These are phyloP conservation scores for Plantago ovata DNA, from an alignment of 257 asterid genomes.

Conservation along the genomic window DNA sequence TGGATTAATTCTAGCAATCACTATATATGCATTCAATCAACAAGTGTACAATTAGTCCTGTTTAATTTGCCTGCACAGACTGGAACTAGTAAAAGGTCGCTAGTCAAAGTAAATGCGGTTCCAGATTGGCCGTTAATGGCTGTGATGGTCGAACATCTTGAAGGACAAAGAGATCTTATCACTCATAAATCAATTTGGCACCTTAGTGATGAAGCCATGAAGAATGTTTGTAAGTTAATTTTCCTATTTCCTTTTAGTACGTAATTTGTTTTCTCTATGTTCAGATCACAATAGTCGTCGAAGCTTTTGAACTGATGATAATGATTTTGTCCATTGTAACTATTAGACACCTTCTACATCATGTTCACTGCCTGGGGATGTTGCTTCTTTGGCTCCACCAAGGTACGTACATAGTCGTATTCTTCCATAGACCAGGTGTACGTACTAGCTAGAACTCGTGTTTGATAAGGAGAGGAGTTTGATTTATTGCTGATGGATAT, in stretches of 20 bases:
- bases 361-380: conserved; percentile 95
- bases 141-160: conserved; percentile 68
- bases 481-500: no score
- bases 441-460: no score
- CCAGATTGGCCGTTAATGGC: conserved; percentile 94
- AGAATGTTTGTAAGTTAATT: conserved; percentile 81
- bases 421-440: no score
- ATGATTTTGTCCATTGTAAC: no score
- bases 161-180: conserved; percentile 77
- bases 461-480: no score
- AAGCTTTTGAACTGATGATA: no score
- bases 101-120: conserved; percentile 38
- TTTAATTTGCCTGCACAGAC: conserved; percentile 19
- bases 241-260: no score
- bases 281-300: no score
- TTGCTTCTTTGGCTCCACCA: conserved; percentile 72
- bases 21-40: no score
- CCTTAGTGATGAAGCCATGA: conserved; percentile 72
- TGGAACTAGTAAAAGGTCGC: conserved; percentile 26
- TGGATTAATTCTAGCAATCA: not conserved
- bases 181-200: conserved; percentile 93
- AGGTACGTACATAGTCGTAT: no score
- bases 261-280: not conserved
- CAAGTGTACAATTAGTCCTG: no score
- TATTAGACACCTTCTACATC: conserved; percentile 71